Evolutionary conservation across 371 early-diverging fungal species (phyloP), one percentile per base, ranked within the genome.

Genomic region (Neoconidiobolus thromboides): DNA sequence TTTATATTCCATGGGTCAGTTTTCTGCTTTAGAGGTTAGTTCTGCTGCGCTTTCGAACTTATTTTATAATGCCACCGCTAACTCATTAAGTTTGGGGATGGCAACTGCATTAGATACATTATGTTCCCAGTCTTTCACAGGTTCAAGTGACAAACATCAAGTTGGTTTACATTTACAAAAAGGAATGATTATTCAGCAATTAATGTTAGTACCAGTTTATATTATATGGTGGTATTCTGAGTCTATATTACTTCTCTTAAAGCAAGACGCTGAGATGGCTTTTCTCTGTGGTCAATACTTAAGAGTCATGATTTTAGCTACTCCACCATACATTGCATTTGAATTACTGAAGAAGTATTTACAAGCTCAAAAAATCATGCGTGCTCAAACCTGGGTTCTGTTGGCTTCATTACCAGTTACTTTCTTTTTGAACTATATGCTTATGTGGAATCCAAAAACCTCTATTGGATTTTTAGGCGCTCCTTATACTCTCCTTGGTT

Each of bases 91-190:
- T n/a, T n/a, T n/a, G n/a, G n/a, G n/a, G n/a, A 73, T 82, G 55
- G 79, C 85, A 2, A 79, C 88, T 43, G 92, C 87, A 0, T 72
- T 94, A 26, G 93, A 94, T 67, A 90, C 92, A 2, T 72, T 94
- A 51, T 90, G 91, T 63, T 81, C 85, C 26, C 93, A 94, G 69
- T 78, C 87, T 37, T 87, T 74, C 68, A 89, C 91, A 0, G 89
- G 80, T 0, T 70, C 80, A 2, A 67, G 64, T 26, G 86, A 90
- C 70, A 76, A 76, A 56, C 78, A 77, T 39, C 64, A 81, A 6
- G 69, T 88, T 3, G 92, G 93, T 9, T 70, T 87, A 12, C 84
- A 89, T 57, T 66, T 93, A 42, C 89, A 91, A 68, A 79, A 93
- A 10, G 83, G 83, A 0, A 73, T 91, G n/a, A 65, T 91, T 7